Evolutionary conservation across 106 monocot genomes (phyloP), one percentile per base, ranked within the genome.

Genomic region (Xerophyta viscosa): DNA sequence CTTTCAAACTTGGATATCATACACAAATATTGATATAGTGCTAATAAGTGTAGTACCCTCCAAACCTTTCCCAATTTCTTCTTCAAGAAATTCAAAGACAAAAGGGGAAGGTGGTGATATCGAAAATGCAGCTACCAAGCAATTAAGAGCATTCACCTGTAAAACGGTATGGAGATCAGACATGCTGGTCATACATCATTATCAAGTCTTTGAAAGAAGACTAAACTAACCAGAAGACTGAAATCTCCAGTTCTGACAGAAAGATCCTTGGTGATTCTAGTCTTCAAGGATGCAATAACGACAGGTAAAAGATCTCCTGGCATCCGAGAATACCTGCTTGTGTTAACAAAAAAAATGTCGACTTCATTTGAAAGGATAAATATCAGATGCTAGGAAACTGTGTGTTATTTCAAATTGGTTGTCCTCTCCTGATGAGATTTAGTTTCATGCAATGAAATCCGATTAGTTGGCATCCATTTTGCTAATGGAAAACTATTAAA

Each of bases 301-400:
- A 58, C 57, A 54, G 68, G 69, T 60, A 91, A 63, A 55, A 91
- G 55, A 9, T 85, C 66, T 18, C 56, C 66, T 29, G 85, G 85
- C 91, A 91, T 81, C 43, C 91, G 76, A 56, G 71, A 25, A 54
- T 91, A 91, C 48, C 91, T 91, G 71, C 64, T 74, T 41, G 17
- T 27, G n/a, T n/a, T 0, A 29, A 42, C 17, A 29, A 41, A 11
- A 25, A 8, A 19, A 2, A 58, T 51, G n/a, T n/a, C n/a, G n/a
- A n/a, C n/a, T n/a, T n/a, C n/a, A n/a, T n/a, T n/a, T n/a, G n/a
- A n/a, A n/a, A n/a, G n/a, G n/a, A n/a, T n/a, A n/a, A n/a, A n/a
- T n/a, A n/a, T n/a, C n/a, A n/a, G n/a, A n/a, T n/a, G n/a, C n/a
- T n/a, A n/a, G n/a, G n/a, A n/a, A n/a, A n/a, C n/a, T n/a, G n/a